These are phyloP conservation scores for Acacia acuminata DNA, from an alignment of 306 rosid genomes.

Conservation along the genomic window DNA sequence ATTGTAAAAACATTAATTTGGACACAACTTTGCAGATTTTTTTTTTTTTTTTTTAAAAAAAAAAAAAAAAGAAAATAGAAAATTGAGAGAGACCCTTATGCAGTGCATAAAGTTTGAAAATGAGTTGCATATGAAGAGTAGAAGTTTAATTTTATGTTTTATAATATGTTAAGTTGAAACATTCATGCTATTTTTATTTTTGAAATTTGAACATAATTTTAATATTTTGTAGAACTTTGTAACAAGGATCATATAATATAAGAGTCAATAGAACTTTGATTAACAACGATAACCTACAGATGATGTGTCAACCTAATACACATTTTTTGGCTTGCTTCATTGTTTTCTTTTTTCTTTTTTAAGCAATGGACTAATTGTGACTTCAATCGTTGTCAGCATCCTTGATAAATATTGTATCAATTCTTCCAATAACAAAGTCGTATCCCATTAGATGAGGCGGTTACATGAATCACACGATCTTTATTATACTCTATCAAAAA, in stretches of 20 bases:
- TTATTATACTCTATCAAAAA: no score
- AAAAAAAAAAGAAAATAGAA: no score
- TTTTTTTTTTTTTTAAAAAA: no score
- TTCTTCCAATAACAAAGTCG: background rate
- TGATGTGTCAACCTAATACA: conserved; percentile 27
- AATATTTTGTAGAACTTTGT: no score
- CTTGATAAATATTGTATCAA: background rate
- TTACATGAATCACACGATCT: no score
- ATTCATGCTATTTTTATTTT: no score
- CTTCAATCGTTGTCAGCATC: background rate
- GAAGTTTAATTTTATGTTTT: no score
- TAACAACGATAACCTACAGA: background rate
- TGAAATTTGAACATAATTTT: background rate
- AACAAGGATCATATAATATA: no score
- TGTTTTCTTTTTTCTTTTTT: background rate
- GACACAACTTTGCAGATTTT: no score
- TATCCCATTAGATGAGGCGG: no score
- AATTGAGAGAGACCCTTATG: background rate
- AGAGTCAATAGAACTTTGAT: conserved; percentile 10
- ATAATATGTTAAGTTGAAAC: no score
- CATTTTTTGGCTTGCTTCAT: conserved; percentile 4
- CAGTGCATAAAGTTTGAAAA: background rate
- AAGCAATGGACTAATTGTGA: background rate
- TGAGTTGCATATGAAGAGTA: background rate
- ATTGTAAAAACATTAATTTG: no score